phyloP scores from a whole-genome alignment of 1,284 basidiomycete genomes.

The Ceratobasidium sp. region DNA sequence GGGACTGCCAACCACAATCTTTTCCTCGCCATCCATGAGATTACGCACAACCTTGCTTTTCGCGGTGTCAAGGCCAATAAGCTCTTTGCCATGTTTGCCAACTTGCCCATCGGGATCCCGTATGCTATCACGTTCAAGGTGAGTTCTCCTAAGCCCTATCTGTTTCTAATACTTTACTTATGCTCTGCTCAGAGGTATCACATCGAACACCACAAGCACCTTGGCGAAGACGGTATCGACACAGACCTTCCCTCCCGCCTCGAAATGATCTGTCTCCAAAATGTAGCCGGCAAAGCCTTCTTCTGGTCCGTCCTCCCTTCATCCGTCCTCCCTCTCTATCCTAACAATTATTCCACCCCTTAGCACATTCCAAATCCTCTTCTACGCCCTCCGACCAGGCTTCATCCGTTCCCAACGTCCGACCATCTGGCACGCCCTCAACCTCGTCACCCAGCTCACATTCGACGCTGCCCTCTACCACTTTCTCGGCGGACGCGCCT shows the following conservation, averaged over 20 bases:
- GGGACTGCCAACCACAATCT: conserved; percentile 98
- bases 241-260: conserved; percentile 91
- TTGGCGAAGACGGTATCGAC: conserved; percentile 97
- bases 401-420: conserved; percentile 88
- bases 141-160: conserved; percentile 45
- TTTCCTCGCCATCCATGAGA: conserved; percentile 98
- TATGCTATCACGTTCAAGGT: conserved; percentile 98
- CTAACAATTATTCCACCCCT: conserved; percentile 26
- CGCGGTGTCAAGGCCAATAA: conserved; percentile 87
- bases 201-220: conserved; percentile 92
- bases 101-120: conserved; percentile 93
- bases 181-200: conserved; percentile 79
- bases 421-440: conserved; percentile 87
- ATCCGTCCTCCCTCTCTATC: not conserved
- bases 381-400: conserved; percentile 97
- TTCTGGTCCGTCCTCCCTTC: conserved; percentile 74
- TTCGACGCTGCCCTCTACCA: conserved; percentile 80
- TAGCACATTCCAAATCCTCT: conserved; percentile 97
- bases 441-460: conserved; percentile 75
- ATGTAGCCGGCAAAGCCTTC: conserved; percentile 97
- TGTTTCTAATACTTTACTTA: not conserved
- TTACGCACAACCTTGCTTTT: conserved; percentile 98
- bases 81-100: conserved; percentile 88
- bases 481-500: conserved; percentile 70
- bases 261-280: conserved; percentile 89